phyloP scores from a whole-genome alignment of 108 stramenopile species.

The Discostella stelligeroides region DNA sequence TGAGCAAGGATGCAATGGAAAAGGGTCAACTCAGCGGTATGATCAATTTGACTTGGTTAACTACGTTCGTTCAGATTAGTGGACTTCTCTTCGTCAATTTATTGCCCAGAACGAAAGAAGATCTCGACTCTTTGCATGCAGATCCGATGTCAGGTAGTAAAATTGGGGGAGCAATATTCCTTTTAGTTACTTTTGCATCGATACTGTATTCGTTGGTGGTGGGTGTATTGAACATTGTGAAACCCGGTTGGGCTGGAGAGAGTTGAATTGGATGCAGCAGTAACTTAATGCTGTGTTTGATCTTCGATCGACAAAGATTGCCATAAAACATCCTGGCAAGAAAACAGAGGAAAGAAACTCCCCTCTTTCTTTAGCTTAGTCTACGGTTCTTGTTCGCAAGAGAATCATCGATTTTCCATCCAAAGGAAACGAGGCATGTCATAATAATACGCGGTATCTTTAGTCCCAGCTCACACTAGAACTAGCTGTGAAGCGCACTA shows the following conservation, averaged over 20 bases:
- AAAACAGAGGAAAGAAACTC: too few species aligned
- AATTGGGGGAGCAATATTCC: constrained; percentile 78
- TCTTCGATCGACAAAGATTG: too few species aligned
- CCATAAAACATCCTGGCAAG: too few species aligned
- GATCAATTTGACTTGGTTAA: constrained; percentile 75
- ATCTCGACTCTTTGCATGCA: constrained; percentile 58
- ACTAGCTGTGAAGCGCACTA: too few species aligned
- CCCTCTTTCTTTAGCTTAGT: too few species aligned
- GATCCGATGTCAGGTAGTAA: constrained; percentile 53
- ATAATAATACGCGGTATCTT: too few species aligned
- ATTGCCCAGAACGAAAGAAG: constrained; percentile 80
- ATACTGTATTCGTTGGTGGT: constrained; percentile 80
- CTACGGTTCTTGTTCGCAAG: too few species aligned
- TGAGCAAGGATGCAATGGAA: constrained; percentile 68
- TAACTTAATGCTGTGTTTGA: neutral
- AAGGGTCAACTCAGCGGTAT: constrained; percentile 65
- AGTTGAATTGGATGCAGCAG: constrained; percentile 14
- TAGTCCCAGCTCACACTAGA: too few species aligned
- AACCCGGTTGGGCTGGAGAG: constrained; percentile 80
- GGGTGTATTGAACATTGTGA: constrained; percentile 71
- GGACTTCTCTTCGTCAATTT: constrained; percentile 74
- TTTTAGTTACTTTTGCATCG: constrained; percentile 65
- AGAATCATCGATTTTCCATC: too few species aligned
- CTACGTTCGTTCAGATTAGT: constrained; percentile 71
- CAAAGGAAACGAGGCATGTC: too few species aligned